Conservation (phyloP, 805 yeast species). For the Yarrowia alimentaria region DNA sequence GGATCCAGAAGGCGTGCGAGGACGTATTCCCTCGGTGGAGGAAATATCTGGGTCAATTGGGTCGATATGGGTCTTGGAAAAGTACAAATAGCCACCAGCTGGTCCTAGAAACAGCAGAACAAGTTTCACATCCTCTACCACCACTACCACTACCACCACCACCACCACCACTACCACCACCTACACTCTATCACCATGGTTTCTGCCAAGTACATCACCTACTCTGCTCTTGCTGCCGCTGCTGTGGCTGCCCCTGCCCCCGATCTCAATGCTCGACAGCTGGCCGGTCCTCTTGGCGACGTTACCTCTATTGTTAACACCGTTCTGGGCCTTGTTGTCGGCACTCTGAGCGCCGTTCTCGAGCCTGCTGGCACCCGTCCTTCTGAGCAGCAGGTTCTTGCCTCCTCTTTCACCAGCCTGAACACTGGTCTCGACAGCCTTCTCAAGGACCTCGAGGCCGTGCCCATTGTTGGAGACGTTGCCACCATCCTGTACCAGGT, state of each 20-base stretch:
- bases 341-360: constrained; percentile 6
- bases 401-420: constrained; percentile 10
- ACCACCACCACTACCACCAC: neutral
- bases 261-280: constrained; percentile 8
- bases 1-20: too few relatives aligned
- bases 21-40: too few relatives aligned
- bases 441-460: constrained; percentile 1
- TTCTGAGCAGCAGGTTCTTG: constrained; percentile 5
- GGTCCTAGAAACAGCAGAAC: too few relatives aligned
- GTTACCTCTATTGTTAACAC: constrained; percentile 13
- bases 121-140: too few relatives aligned
- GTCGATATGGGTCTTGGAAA: too few relatives aligned
- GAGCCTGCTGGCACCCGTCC: constrained; percentile 10
- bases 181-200: constrained; percentile 3
- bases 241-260: constrained; percentile 8
- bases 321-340: constrained; percentile 5
- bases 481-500: constrained; percentile 2
- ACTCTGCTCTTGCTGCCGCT: constrained; percentile 5
- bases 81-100: too few relatives aligned
- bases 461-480: constrained; percentile 7
- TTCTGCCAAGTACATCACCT: constrained; percentile 16
- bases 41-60: too few relatives aligned
- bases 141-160: too few relatives aligned
- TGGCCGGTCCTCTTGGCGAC: constrained; percentile 7
- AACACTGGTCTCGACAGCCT: constrained; percentile 3